phyloP scores from a whole-genome alignment of 2,329 filamentous ascomycete genomes.

The Venturia effusa region DNA sequence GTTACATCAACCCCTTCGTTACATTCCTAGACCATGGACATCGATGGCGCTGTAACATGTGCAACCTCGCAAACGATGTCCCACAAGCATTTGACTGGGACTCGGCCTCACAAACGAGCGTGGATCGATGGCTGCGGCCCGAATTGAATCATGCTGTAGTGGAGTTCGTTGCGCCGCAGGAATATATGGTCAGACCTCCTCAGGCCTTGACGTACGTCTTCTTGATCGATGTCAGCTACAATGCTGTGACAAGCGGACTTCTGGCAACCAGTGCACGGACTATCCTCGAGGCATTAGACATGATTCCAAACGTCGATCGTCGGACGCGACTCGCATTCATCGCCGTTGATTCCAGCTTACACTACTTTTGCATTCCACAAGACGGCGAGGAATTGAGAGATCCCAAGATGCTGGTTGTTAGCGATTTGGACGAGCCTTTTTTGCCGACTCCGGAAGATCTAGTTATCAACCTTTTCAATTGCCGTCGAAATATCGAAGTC shows the following conservation, averaged over 20 bases:
- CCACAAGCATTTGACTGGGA: conserved; percentile 99
- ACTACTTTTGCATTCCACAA: conserved; percentile 91
- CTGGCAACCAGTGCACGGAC: conserved; percentile 86
- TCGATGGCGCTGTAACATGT: conserved; percentile 99
- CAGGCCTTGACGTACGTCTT: conserved; percentile 94
- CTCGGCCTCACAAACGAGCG: conserved; percentile 64
- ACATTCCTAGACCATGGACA: conserved; percentile 94
- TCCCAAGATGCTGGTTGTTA: conserved; percentile 85
- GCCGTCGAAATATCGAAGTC: conserved; percentile 78
- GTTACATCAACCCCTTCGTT: conserved; percentile 96
- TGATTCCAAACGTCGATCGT: conserved; percentile 96
- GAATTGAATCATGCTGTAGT: conserved; percentile 96
- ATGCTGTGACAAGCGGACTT: conserved; percentile 79
- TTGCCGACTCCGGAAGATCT: conserved; percentile 87
- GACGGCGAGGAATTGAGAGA: conserved; percentile 78
- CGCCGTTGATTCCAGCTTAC: conserved; percentile 84
- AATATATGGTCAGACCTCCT: conserved; percentile 97
- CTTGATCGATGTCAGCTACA: conserved; percentile 87
- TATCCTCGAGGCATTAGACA: conserved; percentile 86
- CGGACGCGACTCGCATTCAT: conserved; percentile 90
- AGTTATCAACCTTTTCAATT: conserved; percentile 79
- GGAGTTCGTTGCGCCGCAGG: conserved; percentile 94
- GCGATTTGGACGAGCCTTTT: conserved; percentile 93
- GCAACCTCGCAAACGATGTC: conserved; percentile 95
- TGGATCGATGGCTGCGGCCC: conserved; percentile 83